phyloP scores from a whole-genome alignment of 2,329 filamentous ascomycete genomes.

The Stylonectria norvegica region DNA sequence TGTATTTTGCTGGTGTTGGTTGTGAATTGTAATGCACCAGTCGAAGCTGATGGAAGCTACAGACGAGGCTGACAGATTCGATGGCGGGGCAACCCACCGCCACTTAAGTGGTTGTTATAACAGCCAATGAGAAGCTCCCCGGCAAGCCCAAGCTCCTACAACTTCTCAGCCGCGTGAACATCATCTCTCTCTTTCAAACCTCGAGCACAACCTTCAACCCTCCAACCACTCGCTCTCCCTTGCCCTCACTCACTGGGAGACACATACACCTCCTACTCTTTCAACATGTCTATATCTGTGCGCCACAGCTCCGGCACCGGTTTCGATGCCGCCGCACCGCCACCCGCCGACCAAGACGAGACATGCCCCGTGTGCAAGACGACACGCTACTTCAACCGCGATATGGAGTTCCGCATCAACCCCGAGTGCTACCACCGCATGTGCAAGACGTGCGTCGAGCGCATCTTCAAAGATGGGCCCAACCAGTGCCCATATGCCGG shows the following conservation, averaged over 20 bases:
- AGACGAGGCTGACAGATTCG: constrained; percentile 27
- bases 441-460: constrained; percentile 93
- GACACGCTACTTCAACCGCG: constrained; percentile 87
- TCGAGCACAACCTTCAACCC: too few relatives aligned
- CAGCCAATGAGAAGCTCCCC: constrained; percentile 18
- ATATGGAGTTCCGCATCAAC: constrained; percentile 94
- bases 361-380: constrained; percentile 98
- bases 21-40: background rate
- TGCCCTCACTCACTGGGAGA: too few relatives aligned
- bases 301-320: constrained; percentile 22
- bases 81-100: constrained; percentile 22
- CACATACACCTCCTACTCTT: background rate
- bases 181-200: too few relatives aligned
- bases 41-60: constrained; percentile 14
- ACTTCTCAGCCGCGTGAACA: constrained; percentile 22
- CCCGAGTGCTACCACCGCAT: constrained; percentile 99
- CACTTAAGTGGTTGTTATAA: constrained; percentile 1
- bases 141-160: constrained; percentile 7
- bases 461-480: constrained; percentile 88
- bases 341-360: constrained; percentile 49
- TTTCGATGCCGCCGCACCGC: constrained; percentile 5
- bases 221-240: background rate
- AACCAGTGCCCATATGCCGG: constrained; percentile 88
- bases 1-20: constrained; percentile 3
- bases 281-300: constrained; percentile 31